These are phyloP conservation scores for Drechmeria coniospora DNA, from an alignment of 2,329 filamentous ascomycete genomes.

Conservation along the genomic window DNA sequence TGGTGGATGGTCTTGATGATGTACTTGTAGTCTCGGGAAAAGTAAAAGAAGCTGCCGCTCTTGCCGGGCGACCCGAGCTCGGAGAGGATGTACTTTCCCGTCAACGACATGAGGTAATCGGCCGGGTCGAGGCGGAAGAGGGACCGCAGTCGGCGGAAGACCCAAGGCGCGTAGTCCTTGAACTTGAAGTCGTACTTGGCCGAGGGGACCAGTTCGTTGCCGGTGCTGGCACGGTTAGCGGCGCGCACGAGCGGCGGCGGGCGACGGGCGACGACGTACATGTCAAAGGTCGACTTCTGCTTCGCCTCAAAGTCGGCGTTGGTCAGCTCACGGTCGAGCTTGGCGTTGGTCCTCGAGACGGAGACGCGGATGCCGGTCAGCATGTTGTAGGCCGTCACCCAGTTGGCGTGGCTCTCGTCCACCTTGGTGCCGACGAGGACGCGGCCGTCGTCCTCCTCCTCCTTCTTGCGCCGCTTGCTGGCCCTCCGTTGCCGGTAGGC, in stretches of 20 bases:
- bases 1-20: conserved; percentile 99
- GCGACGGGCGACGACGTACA: conserved; percentile 41
- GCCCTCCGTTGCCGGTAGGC: conserved; percentile 83
- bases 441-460: conserved; percentile 82
- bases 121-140: conserved; percentile 88
- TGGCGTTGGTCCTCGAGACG: conserved; percentile 91
- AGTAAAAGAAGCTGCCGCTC: conserved; percentile 99
- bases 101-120: conserved; percentile 95
- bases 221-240: conserved; percentile 44
- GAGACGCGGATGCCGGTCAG: conserved; percentile 95
- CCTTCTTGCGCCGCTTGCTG: conserved; percentile 67
- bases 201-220: conserved; percentile 91
- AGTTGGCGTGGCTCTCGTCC: conserved; percentile 92
- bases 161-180: conserved; percentile 99
- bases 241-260: neutral
- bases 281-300: conserved; percentile 98
- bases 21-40: conserved; percentile 98
- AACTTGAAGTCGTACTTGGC: conserved; percentile 99
- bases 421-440: conserved; percentile 96
- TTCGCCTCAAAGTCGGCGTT: conserved; percentile 85
- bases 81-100: conserved; percentile 95
- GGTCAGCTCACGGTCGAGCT: conserved; percentile 79
- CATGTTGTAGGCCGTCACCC: conserved; percentile 98
- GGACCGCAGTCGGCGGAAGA: conserved; percentile 80
- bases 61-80: conserved; percentile 95